Evolutionary conservation across 2,329 filamentous ascomycete species (phyloP).

Genomic region (Pseudogymnoascus verrucosus): DNA sequence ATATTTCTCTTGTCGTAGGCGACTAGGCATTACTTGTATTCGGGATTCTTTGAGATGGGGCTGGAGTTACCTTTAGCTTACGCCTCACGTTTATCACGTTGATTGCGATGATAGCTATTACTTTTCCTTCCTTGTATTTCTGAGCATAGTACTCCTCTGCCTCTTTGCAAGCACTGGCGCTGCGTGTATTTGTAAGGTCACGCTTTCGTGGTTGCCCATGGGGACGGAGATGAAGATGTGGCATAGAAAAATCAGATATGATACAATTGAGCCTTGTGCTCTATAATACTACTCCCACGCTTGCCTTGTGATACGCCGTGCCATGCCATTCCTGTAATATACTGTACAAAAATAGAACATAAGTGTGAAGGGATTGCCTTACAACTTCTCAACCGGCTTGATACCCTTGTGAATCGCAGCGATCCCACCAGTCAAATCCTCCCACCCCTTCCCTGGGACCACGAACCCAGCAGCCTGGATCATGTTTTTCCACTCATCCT

Average conservation of each 20-base stretch:
- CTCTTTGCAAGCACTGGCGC: constrained; percentile 26
- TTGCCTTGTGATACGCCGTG: constrained; percentile 9
- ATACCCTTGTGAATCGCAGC: constrained; percentile 95
- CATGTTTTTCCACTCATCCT: constrained; percentile 77
- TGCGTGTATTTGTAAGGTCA: constrained; percentile 25
- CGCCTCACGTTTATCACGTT: constrained; percentile 20
- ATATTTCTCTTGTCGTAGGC: constrained; percentile 20
- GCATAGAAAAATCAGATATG: constrained; percentile 23
- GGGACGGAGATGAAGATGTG: constrained; percentile 13
- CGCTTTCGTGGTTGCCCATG: constrained; percentile 19
- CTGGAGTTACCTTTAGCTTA: constrained; percentile 28
- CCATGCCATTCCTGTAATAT: constrained; percentile 10
- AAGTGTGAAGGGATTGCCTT: constrained; percentile 7
- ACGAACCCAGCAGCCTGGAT: constrained; percentile 78
- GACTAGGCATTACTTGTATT: constrained; percentile 22
- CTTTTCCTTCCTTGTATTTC: constrained; percentile 24
- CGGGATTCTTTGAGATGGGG: constrained; percentile 24
- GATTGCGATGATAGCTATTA: constrained; percentile 26
- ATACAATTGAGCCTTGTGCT: constrained; percentile 21
- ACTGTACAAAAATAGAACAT: constrained; percentile 2
- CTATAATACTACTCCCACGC: constrained; percentile 10
- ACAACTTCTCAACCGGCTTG: constrained; percentile 49
- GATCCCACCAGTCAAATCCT: constrained; percentile 86
- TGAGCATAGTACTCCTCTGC: constrained; percentile 18
- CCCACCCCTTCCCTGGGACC: constrained; percentile 73